phyloP scores from a whole-genome alignment of 345 rosid species.

The Salix arbutifolia region DNA sequence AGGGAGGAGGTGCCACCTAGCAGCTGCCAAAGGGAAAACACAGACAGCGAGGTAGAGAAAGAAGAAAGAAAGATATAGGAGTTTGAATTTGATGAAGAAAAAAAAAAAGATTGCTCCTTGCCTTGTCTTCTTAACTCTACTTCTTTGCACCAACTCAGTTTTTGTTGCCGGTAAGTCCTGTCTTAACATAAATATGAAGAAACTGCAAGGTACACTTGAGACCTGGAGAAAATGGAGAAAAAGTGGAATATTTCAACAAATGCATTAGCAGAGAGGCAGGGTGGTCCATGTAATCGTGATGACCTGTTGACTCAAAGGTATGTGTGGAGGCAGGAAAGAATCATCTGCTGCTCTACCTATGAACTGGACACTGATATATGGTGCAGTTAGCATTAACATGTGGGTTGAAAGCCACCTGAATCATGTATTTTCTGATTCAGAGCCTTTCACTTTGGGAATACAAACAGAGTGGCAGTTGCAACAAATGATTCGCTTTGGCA shows the following conservation, averaged over 20 bases:
- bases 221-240: background rate
- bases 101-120: background rate
- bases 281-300: conserved; percentile 83
- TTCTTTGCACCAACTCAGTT: background rate
- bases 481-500: conserved; percentile 94
- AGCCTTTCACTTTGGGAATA: conserved; percentile 73
- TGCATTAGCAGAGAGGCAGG: conserved; percentile 84
- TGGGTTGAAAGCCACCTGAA: conserved; percentile 90
- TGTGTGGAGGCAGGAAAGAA: conserved; percentile 89
- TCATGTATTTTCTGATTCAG: conserved; percentile 68
- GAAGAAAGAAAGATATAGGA: background rate
- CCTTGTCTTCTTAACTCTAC: background rate
- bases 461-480: conserved; percentile 99
- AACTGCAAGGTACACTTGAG: background rate
- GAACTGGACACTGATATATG: conserved; percentile 81
- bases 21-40: background rate
- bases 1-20: background rate
- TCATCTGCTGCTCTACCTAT: conserved; percentile 73
- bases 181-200: background rate
- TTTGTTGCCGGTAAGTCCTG: background rate
- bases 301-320: conserved; percentile 89
- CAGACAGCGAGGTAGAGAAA: background rate
- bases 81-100: background rate
- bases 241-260: conserved; percentile 3
- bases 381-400: conserved; percentile 61